Base-by-base conservation (phyloP, 139 green algal genomes). In the Chlorella sp. region DNA sequence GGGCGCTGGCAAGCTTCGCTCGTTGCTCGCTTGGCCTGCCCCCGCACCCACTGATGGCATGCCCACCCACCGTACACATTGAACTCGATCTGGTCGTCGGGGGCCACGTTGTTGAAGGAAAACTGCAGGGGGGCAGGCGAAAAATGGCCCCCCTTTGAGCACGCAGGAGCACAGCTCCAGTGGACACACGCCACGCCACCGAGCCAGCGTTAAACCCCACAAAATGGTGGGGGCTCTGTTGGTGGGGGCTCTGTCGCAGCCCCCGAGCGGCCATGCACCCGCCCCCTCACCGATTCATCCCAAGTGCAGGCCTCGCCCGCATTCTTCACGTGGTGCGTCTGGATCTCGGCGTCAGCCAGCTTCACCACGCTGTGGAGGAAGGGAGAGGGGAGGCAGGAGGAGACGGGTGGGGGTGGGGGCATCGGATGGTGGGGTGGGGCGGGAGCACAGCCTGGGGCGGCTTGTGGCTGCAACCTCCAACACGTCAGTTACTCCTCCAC, bases 101-200 rank as follows among this genome's bases (percentile, higher is more conserved):
- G 80, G 14, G 41, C 30, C 43, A 89, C 85, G 41, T 89, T 89
- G 69, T 86, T 89, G 85, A 89, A 89, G 32, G 80, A 46, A 26
- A 89, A 89, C 77, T 83, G 77, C 60, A 40, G 36, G n/a, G 22
- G 32, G 40, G 1, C 11, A 40, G 6, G 48, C 17, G 24, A 6
- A 56, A 43, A 40, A 69, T 4, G 51, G 30, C 32, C 2, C 32
- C 2, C 2, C n/a, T n/a, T n/a, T n/a, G n/a, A n/a, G n/a, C n/a
- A n/a, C n/a, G n/a, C n/a, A n/a, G n/a, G n/a, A n/a, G n/a, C n/a
- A n/a, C n/a, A n/a, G n/a, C n/a, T n/a, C n/a, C n/a, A n/a, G n/a
- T n/a, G n/a, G n/a, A n/a, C n/a, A n/a, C n/a, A n/a, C n/a, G n/a
- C n/a, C n/a, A n/a, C n/a, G n/a, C n/a, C n/a, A n/a, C n/a, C n/a